A percentile compares a stretch with the other conserved stretches of the same genome.
Conservation (phyloP, 2,329 filamentous ascomycete genomes). For the Hypoxylon sp. region DNA sequence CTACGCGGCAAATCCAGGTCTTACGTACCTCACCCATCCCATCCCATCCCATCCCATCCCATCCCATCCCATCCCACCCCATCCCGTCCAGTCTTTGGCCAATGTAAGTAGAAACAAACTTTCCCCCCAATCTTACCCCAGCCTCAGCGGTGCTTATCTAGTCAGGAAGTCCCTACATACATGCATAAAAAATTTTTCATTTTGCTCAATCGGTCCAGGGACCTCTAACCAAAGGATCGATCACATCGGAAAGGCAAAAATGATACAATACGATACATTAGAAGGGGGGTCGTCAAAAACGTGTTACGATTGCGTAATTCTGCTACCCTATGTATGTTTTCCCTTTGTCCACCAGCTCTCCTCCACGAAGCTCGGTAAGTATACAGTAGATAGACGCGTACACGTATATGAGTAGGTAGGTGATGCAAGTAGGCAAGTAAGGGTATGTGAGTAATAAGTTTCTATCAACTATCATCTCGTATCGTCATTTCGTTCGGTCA, state of each 20-base stretch:
- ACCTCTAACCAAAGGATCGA: not conserved
- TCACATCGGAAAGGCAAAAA: constrained; percentile 17
- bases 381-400: not conserved
- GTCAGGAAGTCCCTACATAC: too few relatives aligned
- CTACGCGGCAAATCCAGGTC: not conserved
- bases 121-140: constrained; percentile 15
- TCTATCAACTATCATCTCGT: constrained; percentile 3
- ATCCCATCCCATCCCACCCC: too few relatives aligned
- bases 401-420: not conserved
- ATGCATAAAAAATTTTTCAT: not conserved
- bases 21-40: not conserved
- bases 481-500: constrained; percentile 1
- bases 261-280: not conserved
- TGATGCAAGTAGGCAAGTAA: too few relatives aligned
- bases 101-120: constrained; percentile 8
- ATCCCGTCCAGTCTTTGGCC: not conserved
- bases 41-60: too few relatives aligned
- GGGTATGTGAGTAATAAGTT: not conserved
- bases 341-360: not conserved
- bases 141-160: not conserved
- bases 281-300: not conserved
- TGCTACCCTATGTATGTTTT: not conserved
- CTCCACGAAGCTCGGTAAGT: too few relatives aligned
- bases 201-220: constrained; percentile 8
- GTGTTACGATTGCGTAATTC: constrained; percentile 7